These are phyloP conservation scores for Dalbergia cultrata DNA, from an alignment of 306 rosid species.

Conservation along the genomic window DNA sequence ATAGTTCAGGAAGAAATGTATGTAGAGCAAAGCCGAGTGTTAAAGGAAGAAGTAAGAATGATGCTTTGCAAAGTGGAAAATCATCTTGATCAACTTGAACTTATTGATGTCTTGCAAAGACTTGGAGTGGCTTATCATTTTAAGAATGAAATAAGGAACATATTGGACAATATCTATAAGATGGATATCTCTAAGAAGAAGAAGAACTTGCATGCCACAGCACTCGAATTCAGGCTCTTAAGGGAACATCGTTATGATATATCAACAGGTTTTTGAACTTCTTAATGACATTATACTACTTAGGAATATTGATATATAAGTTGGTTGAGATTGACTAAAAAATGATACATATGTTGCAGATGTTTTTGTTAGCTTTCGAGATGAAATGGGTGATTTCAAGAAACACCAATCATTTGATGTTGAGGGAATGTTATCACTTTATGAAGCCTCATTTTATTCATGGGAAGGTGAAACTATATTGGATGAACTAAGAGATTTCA, in stretches of 20 bases:
- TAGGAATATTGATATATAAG: no score
- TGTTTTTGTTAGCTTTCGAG: conserved; percentile 30
- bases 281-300: no score
- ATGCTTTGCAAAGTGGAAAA: no score
- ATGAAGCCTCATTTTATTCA: conserved; percentile 47
- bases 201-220: conserved; percentile 10
- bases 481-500: conserved; percentile 41
- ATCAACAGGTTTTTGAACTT: conserved; percentile 6
- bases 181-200: neutral
- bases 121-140: no score
- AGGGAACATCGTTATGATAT: conserved; percentile 46
- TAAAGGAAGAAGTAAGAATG: no score
- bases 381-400: conserved; percentile 35
- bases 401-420: neutral
- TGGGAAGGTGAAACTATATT: conserved; percentile 45
- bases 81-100: no score
- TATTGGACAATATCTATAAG: no score
- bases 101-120: no score
- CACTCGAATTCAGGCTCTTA: conserved; percentile 46
- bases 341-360: conserved; percentile 2
- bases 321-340: no score
- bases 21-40: no score
- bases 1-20: no score
- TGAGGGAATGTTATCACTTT: conserved; percentile 37
- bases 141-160: no score